Evolutionary conservation across 2,329 filamentous ascomycete species (phyloP).

Genomic region (Xylariaceae sp.): DNA sequence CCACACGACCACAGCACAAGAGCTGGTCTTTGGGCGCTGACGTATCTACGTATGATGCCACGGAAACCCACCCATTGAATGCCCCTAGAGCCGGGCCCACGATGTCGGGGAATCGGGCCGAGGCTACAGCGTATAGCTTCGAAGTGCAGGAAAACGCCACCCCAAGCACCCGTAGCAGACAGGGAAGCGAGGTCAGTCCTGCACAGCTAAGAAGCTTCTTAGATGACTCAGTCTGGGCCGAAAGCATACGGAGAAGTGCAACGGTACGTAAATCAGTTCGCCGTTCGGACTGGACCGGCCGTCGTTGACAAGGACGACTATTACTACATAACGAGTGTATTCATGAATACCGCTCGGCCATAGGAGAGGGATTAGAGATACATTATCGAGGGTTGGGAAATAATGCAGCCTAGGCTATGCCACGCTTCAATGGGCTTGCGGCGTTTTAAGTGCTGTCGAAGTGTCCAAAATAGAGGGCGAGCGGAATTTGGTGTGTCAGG

Average conservation of each 20-base stretch:
- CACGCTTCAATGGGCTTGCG: not conserved
- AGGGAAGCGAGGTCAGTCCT: constrained; percentile 73
- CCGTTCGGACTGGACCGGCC: constrained; percentile 40
- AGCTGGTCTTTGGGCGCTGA: constrained; percentile 54
- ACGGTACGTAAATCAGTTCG: constrained; percentile 60
- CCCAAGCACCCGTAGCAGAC: constrained; percentile 57
- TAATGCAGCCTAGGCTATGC: not conserved
- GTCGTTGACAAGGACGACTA: constrained; percentile 21
- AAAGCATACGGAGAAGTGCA: constrained; percentile 88
- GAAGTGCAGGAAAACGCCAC: constrained; percentile 55
- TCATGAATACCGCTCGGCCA: not conserved
- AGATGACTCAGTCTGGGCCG: constrained; percentile 89
- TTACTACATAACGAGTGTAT: not conserved
- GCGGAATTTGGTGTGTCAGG: not conserved
- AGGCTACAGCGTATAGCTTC: constrained; percentile 63
- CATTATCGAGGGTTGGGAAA: not conserved
- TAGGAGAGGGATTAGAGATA: not conserved
- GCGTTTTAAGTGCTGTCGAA: not conserved
- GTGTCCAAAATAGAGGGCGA: not conserved
- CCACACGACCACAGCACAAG: constrained; percentile 45
- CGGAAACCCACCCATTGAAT: constrained; percentile 58
- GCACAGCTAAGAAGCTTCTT: constrained; percentile 83
- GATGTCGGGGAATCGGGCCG: constrained; percentile 49
- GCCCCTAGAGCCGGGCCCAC: constrained; percentile 55
- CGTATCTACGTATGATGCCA: constrained; percentile 50